These are phyloP conservation scores for Leptomonas pyrrhocoris DNA, from an alignment of 208 protist genomes.

Conservation along the genomic window DNA sequence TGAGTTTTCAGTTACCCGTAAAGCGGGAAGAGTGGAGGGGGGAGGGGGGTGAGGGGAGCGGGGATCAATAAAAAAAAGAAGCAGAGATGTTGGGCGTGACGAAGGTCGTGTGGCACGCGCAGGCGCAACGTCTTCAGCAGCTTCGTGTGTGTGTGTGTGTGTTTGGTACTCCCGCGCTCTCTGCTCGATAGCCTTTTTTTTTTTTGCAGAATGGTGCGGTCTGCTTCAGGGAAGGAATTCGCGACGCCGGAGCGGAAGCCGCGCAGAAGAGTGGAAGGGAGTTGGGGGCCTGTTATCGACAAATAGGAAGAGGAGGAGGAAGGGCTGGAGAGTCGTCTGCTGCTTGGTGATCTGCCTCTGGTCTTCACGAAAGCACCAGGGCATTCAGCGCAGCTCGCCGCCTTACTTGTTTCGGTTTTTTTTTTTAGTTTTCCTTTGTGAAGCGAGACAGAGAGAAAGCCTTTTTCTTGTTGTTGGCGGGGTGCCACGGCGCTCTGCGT, in stretches of 20 bases:
- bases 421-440: neutral
- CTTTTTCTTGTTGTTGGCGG: too few species aligned
- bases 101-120: too few species aligned
- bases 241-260: too few species aligned
- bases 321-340: neutral
- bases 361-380: slow-evolving; percentile 14
- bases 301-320: neutral
- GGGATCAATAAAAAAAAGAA: neutral
- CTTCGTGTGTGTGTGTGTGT: too few species aligned
- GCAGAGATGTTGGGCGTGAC: neutral
- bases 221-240: neutral
- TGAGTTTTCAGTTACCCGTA: neutral
- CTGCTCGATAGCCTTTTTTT: slow-evolving; percentile 6
- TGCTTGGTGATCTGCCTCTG: neutral
- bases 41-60: slow-evolving; percentile 1
- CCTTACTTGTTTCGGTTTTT: neutral
- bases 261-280: too few species aligned
- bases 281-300: neutral
- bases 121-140: too few species aligned
- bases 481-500: too few species aligned
- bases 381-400: neutral
- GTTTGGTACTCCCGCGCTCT: too few species aligned
- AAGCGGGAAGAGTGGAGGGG: neutral
- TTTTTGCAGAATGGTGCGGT: neutral
- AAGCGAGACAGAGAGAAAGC: too few species aligned